Evolutionary conservation across 106 monocot genomes (phyloP).

Genomic region (Posidonia australis): DNA sequence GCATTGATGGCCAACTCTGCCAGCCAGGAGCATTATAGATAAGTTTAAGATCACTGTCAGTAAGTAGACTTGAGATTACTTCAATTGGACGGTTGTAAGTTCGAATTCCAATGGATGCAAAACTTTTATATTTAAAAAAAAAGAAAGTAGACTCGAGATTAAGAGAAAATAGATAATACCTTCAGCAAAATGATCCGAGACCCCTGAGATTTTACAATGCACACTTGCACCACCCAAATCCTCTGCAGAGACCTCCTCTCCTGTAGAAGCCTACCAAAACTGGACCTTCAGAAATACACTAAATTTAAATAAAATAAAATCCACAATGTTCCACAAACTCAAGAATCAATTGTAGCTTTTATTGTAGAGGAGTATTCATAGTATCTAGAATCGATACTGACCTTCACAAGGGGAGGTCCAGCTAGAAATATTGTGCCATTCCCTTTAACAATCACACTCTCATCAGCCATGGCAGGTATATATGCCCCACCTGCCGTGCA

Average conservation of each 20-base stretch:
- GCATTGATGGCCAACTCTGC: too few species aligned
- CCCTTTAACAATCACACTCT: slow-evolving; percentile 96
- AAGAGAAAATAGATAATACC: slow-evolving; percentile 30
- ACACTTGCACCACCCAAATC: slow-evolving; percentile 93
- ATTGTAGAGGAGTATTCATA: background rate
- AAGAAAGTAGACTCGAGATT: too few species aligned
- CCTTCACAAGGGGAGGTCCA: slow-evolving; percentile 99
- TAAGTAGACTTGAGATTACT: too few species aligned
- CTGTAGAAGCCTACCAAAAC: slow-evolving; percentile 97
- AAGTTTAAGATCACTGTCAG: too few species aligned
- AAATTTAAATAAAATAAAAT: slow-evolving; percentile 21
- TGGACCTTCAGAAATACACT: slow-evolving; percentile 44
- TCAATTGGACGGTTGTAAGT: too few species aligned
- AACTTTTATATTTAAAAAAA: too few species aligned
- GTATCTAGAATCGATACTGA: slow-evolving; percentile 8
- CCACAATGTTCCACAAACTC: background rate
- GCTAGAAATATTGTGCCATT: slow-evolving; percentile 99
- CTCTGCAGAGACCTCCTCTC: slow-evolving; percentile 95
- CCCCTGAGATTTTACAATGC: slow-evolving; percentile 96
- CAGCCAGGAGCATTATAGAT: too few species aligned
- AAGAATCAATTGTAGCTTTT: background rate
- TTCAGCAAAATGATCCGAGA: slow-evolving; percentile 93
- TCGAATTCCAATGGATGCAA: too few species aligned
- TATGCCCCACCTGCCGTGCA: slow-evolving; percentile 99
- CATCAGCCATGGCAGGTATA: slow-evolving; percentile 99